These are phyloP conservation scores for Parastagonospora avenae DNA, from an alignment of 2,329 filamentous ascomycete species.

Conservation along the genomic window DNA sequence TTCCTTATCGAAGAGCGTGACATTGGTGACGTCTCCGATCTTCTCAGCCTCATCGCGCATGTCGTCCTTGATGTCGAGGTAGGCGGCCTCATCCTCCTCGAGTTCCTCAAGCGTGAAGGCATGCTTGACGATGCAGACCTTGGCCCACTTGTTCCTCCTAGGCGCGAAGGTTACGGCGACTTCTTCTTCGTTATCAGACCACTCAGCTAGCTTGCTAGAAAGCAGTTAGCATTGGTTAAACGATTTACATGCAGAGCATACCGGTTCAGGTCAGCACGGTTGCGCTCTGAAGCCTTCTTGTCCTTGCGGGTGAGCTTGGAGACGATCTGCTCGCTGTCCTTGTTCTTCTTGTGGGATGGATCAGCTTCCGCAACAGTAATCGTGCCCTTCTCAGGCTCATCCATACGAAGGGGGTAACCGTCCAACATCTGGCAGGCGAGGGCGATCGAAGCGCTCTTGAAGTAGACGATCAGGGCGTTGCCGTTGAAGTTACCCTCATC, in stretches of 20 bases:
- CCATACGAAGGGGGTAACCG: constrained; percentile 78
- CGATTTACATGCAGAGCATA: constrained; percentile 32
- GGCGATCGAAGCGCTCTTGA: constrained; percentile 90
- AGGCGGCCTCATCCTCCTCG: constrained; percentile 79
- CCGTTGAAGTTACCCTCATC: constrained; percentile 86
- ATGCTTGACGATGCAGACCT: constrained; percentile 84
- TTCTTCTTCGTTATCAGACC: constrained; percentile 80
- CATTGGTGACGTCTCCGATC: constrained; percentile 85
- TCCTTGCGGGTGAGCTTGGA: constrained; percentile 66
- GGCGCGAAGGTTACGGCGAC: constrained; percentile 48
- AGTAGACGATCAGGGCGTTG: constrained; percentile 91
- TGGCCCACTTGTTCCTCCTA: constrained; percentile 70
- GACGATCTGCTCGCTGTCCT: constrained; percentile 60
- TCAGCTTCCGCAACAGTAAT: constrained; percentile 88
- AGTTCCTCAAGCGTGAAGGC: constrained; percentile 91
- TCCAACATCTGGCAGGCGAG: constrained; percentile 82
- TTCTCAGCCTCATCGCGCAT: constrained; percentile 88
- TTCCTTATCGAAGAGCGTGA: constrained; percentile 88
- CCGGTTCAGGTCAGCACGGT: constrained; percentile 84
- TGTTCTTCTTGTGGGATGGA: constrained; percentile 86
- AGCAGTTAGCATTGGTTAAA: constrained; percentile 5
- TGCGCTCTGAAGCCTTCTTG: constrained; percentile 87
- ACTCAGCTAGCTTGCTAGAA: constrained; percentile 83
- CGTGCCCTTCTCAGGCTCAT: constrained; percentile 51
- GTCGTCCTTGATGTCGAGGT: constrained; percentile 93